Evolutionary conservation across 139 green algal genomes (phyloP).

Genomic region (Picochlorum costavermella): DNA sequence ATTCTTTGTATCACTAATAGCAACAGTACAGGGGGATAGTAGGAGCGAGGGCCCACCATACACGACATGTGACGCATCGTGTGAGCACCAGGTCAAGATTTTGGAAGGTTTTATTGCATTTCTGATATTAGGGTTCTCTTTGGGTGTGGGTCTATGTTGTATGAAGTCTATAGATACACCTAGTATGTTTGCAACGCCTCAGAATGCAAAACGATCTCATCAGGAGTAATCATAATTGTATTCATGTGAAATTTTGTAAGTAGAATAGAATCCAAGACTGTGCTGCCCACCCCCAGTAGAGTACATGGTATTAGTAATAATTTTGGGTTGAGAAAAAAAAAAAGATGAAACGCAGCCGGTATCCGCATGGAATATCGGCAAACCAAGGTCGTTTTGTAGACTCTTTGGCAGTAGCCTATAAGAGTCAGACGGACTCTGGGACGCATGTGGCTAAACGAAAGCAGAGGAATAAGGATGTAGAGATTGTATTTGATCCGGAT

Average conservation of each 20-base stretch:
- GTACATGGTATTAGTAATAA: too few relatives aligned
- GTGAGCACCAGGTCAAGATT: slow-evolving; percentile 11
- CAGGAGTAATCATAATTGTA: slow-evolving; percentile 5
- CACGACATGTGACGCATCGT: slow-evolving; percentile 8
- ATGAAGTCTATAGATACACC: slow-evolving; percentile 35
- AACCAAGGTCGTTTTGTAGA: not conserved
- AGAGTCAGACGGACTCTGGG: not conserved
- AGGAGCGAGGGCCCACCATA: not conserved
- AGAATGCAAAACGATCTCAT: slow-evolving; percentile 9
- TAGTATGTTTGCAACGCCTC: slow-evolving; percentile 27
- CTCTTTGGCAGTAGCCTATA: not conserved
- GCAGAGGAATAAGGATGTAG: slow-evolving; percentile 34
- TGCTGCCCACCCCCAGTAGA: too few relatives aligned
- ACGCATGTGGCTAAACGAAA: slow-evolving; percentile 41
- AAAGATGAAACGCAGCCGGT: too few relatives aligned
- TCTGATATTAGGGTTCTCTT: slow-evolving; percentile 11
- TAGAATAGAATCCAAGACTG: too few relatives aligned
- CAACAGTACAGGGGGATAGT: not conserved
- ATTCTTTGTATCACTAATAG: not conserved
- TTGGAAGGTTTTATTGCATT: slow-evolving; percentile 27
- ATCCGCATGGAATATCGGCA: too few relatives aligned
- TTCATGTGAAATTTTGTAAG: too few relatives aligned
- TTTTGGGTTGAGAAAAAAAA: too few relatives aligned
- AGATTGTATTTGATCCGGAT: slow-evolving; percentile 56
- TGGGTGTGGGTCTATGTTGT: slow-evolving; percentile 23